Percentiles rank a stretch among this genome's conserved stretches.
These are phyloP conservation scores for Candida orba DNA, from an alignment of 805 yeast genomes.

Conservation along the genomic window DNA sequence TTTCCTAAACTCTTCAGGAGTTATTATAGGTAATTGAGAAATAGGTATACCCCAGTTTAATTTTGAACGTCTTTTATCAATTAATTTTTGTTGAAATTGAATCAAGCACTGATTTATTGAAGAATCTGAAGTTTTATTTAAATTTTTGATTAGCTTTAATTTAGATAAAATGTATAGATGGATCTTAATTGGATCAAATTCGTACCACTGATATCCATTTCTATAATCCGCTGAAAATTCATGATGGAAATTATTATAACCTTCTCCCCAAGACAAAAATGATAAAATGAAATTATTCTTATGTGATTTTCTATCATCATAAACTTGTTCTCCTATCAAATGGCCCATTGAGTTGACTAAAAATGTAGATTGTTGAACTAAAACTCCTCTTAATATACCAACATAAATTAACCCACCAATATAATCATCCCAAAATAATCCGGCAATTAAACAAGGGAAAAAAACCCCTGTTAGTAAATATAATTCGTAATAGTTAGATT, in stretches of 20 bases:
- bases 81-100: constrained; percentile 74
- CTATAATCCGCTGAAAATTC: constrained; percentile 91
- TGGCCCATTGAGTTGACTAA: constrained; percentile 82
- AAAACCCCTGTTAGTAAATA: constrained; percentile 45
- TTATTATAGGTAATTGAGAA: constrained; percentile 69
- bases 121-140: constrained; percentile 36
- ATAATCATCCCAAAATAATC: constrained; percentile 65
- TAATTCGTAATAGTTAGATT: constrained; percentile 36
- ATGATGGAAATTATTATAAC: constrained; percentile 90
- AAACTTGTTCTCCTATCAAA: constrained; percentile 64
- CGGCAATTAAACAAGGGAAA: constrained; percentile 60
- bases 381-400: constrained; percentile 63
- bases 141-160: constrained; percentile 51
- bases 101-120: constrained; percentile 65
- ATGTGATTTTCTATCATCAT: constrained; percentile 67
- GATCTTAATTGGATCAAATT: constrained; percentile 87
- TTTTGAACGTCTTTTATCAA: constrained; percentile 69
- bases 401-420: constrained; percentile 73
- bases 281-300: constrained; percentile 56
- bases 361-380: constrained; percentile 76
- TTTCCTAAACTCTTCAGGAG: constrained; percentile 43
- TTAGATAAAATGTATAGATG: constrained; percentile 39
- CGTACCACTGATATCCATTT: constrained; percentile 61
- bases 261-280: constrained; percentile 80
- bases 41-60: constrained; percentile 94